These are phyloP conservation scores for Diplodia corticola DNA, from an alignment of 2,329 filamentous ascomycete species.

Conservation along the genomic window DNA sequence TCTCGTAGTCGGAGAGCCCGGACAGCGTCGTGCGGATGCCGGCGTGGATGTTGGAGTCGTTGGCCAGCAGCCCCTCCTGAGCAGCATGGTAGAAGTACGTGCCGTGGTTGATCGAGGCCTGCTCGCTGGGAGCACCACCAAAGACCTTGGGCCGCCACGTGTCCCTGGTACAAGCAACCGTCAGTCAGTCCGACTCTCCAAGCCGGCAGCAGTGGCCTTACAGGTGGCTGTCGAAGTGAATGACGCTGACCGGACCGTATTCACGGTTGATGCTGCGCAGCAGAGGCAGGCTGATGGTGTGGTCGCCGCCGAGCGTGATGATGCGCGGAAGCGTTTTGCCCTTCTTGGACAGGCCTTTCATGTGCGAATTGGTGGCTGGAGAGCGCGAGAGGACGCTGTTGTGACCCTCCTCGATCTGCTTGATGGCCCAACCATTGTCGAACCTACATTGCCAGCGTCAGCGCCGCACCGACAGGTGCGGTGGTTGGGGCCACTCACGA, in stretches of 20 bases:
- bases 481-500: conserved; percentile 57
- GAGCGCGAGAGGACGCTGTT: conserved; percentile 70
- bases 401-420: conserved; percentile 85
- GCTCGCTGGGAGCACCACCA: conserved; percentile 74
- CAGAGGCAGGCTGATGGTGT: conserved; percentile 63
- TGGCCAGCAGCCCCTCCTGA: conserved; percentile 73
- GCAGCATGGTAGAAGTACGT: conserved; percentile 86
- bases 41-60: conserved; percentile 84
- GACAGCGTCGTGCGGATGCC: conserved; percentile 82
- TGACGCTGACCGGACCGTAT: conserved; percentile 67
- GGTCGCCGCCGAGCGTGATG: conserved; percentile 68
- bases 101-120: conserved; percentile 79
- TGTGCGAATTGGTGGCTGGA: conserved; percentile 67
- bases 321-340: conserved; percentile 76
- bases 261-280: conserved; percentile 61
- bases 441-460: conserved; percentile 54
- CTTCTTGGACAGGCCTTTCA: conserved; percentile 67
- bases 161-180: conserved; percentile 36
- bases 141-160: conserved; percentile 83
- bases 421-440: conserved; percentile 77
- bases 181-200: not conserved
- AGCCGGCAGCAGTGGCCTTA: conserved; percentile 31
- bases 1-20: conserved; percentile 77
- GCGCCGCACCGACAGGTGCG: not conserved
- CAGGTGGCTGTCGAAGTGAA: conserved; percentile 64